A percentile compares a stretch with the other conserved stretches of the same genome.
These are phyloP conservation scores for Septoria linicola DNA, from an alignment of 2,329 filamentous ascomycete genomes.

Conservation along the genomic window DNA sequence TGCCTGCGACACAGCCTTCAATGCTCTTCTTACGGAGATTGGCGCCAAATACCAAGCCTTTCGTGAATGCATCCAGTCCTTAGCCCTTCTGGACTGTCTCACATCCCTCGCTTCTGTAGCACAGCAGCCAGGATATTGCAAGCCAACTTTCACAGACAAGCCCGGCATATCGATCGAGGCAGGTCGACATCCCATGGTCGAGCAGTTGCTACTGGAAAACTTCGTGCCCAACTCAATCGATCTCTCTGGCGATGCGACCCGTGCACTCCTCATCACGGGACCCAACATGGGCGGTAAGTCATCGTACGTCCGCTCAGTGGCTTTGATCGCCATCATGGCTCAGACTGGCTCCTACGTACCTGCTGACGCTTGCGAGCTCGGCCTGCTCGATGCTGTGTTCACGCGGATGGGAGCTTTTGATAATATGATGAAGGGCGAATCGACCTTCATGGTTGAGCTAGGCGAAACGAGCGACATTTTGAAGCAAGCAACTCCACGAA, in stretches of 20 bases:
- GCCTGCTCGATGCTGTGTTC: constrained; percentile 86
- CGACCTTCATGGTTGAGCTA: constrained; percentile 97
- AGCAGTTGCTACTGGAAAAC: constrained; percentile 77
- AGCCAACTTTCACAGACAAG: constrained; percentile 66
- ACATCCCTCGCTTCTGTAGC: constrained; percentile 83
- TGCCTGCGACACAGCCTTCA: constrained; percentile 83
- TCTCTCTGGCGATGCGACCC: constrained; percentile 63
- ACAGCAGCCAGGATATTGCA: constrained; percentile 80
- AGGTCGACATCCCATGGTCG: constrained; percentile 93
- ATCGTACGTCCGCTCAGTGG: constrained; percentile 91
- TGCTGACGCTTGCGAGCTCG: constrained; percentile 69
- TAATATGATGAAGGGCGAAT: constrained; percentile 92
- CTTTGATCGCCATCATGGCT: constrained; percentile 87
- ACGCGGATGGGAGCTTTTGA: constrained; percentile 95
- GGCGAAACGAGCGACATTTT: constrained; percentile 90
- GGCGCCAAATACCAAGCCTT: constrained; percentile 83
- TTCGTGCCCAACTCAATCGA: constrained; percentile 90
- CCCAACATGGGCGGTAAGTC: constrained; percentile 99
- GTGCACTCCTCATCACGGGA: constrained; percentile 86
- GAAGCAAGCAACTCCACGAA: constrained; percentile 79
- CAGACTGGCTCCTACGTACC: constrained; percentile 95
- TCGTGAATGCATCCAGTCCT: constrained; percentile 80
- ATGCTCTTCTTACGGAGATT: constrained; percentile 68
- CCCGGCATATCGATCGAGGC: constrained; percentile 68
- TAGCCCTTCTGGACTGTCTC: constrained; percentile 86